Evolutionary conservation across 371 early-diverging fungal species (phyloP), one percentile per base, ranked within the genome.

Genomic region (Mortierella sp.): DNA sequence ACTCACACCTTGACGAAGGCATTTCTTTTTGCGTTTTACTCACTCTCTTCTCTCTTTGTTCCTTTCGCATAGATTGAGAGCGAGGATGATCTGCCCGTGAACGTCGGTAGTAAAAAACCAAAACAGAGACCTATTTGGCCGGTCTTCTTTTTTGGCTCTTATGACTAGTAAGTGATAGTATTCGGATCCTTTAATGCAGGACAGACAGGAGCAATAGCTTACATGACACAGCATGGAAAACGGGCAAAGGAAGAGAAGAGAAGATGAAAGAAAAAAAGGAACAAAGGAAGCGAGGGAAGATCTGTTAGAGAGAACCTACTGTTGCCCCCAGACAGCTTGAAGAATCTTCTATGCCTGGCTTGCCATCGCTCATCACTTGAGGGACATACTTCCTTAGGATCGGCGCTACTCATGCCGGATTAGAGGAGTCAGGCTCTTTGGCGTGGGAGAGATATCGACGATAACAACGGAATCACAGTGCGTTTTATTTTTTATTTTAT

Each of bases 81-180:
- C 61, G 91, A 92, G 26, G 75, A 77, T 16, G 73, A 83, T 26
- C 77, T 93, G 9, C 90, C 92, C 35, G 76, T 72, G 20, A 86
- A 85, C 47, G 90, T 93, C 18, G 72, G 88, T 58, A 83, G 86
- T 39, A 87, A 90, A 83, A 92, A 87, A 63, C 77, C 88, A 24
- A 91, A 87, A 66, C 75, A 87, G 51, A 85, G 84, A 54, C 88
- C 88, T 35, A 75, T 89, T 52, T 88, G 88, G 86, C 88, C 91
- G 10, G 93, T 93, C 22, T 88, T 87, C 69, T 93, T 92, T 67
- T 93, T 85, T 83, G 94, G 93, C 26, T 88, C 93, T n/a, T 83
- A 84, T 72, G 91, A 93, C 78, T 93, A 92, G 92, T 92, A 90
- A 85, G 92, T 89, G 10, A 22, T 37, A 20, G 14, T 20, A 47